phyloP scores from a whole-genome alignment of 2,329 filamentous ascomycete genomes.

The Fusarium miscanthi region DNA sequence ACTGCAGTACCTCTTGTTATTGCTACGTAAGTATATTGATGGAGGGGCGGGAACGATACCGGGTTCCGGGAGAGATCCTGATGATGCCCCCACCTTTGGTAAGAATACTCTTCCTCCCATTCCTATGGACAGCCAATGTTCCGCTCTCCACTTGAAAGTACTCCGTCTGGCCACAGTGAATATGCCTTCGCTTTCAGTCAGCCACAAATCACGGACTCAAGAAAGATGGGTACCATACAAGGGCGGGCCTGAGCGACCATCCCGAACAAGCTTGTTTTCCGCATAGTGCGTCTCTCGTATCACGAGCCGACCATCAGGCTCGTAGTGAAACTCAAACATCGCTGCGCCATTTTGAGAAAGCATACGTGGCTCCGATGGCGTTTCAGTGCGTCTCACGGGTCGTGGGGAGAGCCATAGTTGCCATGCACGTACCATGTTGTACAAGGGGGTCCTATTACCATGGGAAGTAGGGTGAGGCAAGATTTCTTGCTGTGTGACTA shows the following conservation, averaged over 20 bases:
- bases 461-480: background rate
- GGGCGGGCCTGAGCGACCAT: background rate
- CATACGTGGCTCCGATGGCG: background rate
- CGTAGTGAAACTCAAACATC: background rate
- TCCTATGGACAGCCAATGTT: background rate
- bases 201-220: accelerated
- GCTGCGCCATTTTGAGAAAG: background rate
- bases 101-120: background rate
- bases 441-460: background rate
- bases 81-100: background rate
- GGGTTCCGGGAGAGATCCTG: background rate
- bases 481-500: accelerated
- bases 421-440: background rate
- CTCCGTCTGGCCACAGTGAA: background rate
- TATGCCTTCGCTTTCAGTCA: accelerated
- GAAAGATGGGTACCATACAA: background rate
- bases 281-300: background rate
- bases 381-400: background rate
- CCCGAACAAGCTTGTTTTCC: background rate
- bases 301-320: background rate
- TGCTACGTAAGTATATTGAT: accelerated
- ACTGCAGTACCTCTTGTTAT: background rate
- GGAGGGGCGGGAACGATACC: accelerated
- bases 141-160: background rate
- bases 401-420: background rate